Percentiles rank a stretch among this genome's conserved stretches.
Conservation (phyloP, 2,329 filamentous ascomycete species). For the Hansfordia pulvinata region DNA sequence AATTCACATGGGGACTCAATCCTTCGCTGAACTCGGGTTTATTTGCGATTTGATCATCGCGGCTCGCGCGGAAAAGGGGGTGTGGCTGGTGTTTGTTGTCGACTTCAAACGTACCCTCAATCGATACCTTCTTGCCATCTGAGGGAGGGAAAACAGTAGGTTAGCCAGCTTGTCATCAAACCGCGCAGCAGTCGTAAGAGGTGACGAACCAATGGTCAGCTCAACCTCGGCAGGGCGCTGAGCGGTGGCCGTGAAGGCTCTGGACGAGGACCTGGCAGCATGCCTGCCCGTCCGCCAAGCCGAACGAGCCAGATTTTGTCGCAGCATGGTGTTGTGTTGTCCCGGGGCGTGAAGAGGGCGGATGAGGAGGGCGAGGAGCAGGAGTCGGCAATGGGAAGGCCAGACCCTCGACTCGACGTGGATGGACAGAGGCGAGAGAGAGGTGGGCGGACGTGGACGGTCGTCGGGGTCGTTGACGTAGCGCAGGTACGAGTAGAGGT, state of each 20-base stretch:
- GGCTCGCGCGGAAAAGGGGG: constrained; percentile 5
- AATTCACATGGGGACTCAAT: no score
- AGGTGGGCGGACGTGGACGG: no score
- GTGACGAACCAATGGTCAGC: constrained; percentile 73
- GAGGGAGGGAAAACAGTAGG: constrained; percentile 3
- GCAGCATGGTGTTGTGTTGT: constrained; percentile 50
- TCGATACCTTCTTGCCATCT: constrained; percentile 97
- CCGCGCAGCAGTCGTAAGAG: constrained; percentile 10
- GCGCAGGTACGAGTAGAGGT: constrained; percentile 5
- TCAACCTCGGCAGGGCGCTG: constrained; percentile 83
- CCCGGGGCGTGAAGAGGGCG: constrained; percentile 22
- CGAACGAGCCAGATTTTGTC: constrained; percentile 54
- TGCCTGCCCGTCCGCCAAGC: constrained; percentile 51
- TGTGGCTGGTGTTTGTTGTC: not conserved
- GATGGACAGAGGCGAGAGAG: no score
- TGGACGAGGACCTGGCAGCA: constrained; percentile 42
- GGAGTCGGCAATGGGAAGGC: constrained; percentile 11
- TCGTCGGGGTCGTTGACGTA: no score
- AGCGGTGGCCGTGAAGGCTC: constrained; percentile 70
- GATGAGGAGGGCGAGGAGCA: constrained; percentile 7
- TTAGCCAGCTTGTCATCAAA: constrained; percentile 16
- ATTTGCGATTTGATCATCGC: no score
- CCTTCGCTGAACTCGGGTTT: no score
- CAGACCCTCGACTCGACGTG: not conserved
- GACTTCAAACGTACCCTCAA: constrained; percentile 58